These are phyloP conservation scores for Piromyces finnis DNA, from an alignment of 192 early-diverging fungal genomes.

Conservation along the genomic window DNA sequence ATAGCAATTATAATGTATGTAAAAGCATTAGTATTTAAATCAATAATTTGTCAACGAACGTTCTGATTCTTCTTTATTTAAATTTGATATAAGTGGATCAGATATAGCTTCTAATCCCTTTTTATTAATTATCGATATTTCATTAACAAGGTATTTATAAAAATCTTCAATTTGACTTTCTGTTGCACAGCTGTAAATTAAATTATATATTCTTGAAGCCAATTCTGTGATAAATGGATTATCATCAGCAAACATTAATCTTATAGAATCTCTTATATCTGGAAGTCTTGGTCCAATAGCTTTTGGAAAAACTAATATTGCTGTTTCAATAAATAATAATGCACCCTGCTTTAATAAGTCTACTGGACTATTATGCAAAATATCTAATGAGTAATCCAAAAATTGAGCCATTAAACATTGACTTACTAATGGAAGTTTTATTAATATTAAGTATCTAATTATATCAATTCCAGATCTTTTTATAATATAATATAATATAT, in stretches of 20 bases:
- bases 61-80: conserved; percentile 14
- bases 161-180: conserved; percentile 15
- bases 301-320: conserved; percentile 29
- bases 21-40: too few species aligned
- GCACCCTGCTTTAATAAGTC: conserved; percentile 23
- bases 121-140: conserved; percentile 18
- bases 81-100: conserved; percentile 21
- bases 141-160: conserved; percentile 18
- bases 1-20: too few species aligned
- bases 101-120: conserved; percentile 10
- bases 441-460: conserved; percentile 13
- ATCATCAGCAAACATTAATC: conserved; percentile 16
- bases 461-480: conserved; percentile 39
- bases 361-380: conserved; percentile 25
- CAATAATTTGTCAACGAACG: too few species aligned
- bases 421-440: conserved; percentile 26
- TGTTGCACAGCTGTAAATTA: conserved; percentile 21
- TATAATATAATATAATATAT: too few species aligned
- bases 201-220: conserved; percentile 24
- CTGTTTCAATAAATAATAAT: conserved; percentile 25
- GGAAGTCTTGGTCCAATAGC: conserved; percentile 15
- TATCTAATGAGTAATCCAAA: conserved; percentile 24
- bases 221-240: conserved; percentile 12
- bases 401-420: conserved; percentile 23
- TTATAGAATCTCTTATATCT: conserved; percentile 25